These are phyloP conservation scores for Trapa bicornis DNA, from an alignment of 345 rosid species.

Conservation along the genomic window DNA sequence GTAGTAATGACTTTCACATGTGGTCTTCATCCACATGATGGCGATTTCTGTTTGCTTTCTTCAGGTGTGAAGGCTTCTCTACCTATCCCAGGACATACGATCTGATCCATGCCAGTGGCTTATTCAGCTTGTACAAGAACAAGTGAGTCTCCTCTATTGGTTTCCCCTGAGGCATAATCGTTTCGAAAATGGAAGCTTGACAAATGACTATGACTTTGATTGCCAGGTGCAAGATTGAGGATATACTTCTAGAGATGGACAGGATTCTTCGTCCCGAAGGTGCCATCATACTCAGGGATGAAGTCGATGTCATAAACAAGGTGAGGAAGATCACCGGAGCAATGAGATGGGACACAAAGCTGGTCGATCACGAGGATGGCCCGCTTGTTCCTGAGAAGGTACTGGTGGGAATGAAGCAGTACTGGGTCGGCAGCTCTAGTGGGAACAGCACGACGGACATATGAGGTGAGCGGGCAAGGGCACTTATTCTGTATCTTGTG, in stretches of 20 bases:
- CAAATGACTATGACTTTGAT: neutral
- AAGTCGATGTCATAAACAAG: conserved; percentile 64
- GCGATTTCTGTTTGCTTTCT: conserved; percentile 14
- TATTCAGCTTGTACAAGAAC: conserved; percentile 68
- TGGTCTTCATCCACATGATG: neutral
- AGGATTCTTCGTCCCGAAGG: conserved; percentile 91
- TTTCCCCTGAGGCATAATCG: neutral
- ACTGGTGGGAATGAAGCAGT: conserved; percentile 61
- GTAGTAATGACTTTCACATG: neutral
- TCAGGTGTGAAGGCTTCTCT: conserved; percentile 98
- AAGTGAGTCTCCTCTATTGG: conserved; percentile 26
- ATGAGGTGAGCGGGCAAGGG: conserved; percentile 7
- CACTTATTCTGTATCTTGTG: neutral
- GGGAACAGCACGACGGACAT: conserved; percentile 37
- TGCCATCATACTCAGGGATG: conserved; percentile 62
- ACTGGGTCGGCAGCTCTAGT: conserved; percentile 73
- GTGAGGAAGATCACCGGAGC: conserved; percentile 55
- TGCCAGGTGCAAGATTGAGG: conserved; percentile 66
- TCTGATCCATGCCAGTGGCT: conserved; percentile 69
- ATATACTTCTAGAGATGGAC: conserved; percentile 84
- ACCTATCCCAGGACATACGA: conserved; percentile 96
- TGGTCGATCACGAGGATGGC: conserved; percentile 93
- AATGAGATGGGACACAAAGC: conserved; percentile 90
- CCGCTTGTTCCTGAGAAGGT: conserved; percentile 86
- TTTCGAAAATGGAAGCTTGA: neutral